A percentile compares a stretch with the other conserved stretches of the same genome.
These are phyloP conservation scores for Ceratonia siliqua DNA, from an alignment of 306 rosid genomes.

Conservation along the genomic window DNA sequence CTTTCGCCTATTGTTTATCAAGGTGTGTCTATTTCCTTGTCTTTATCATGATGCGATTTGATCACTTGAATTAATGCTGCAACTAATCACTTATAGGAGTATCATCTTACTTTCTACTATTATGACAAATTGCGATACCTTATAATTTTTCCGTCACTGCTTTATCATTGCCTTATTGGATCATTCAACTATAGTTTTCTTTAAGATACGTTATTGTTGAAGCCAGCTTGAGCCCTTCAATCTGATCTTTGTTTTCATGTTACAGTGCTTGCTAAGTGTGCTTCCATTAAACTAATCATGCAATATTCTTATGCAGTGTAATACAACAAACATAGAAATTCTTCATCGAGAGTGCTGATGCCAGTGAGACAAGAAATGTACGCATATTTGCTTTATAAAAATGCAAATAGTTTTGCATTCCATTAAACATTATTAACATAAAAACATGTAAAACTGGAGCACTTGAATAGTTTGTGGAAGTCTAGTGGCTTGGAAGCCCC, in stretches of 20 bases:
- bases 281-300: slow-evolving; percentile 31
- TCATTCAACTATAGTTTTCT: slow-evolving; percentile 11
- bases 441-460: slow-evolving; percentile 24
- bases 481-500: slow-evolving; percentile 22
- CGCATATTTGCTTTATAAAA: slow-evolving; percentile 33
- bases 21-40: slow-evolving; percentile 54
- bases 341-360: slow-evolving; percentile 60
- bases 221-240: slow-evolving; percentile 27
- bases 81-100: slow-evolving; percentile 7
- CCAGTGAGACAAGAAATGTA: slow-evolving; percentile 80
- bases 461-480: slow-evolving; percentile 19
- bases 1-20: slow-evolving; percentile 90
- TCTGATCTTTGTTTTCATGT: slow-evolving; percentile 17
- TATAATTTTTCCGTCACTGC: slow-evolving; percentile 10
- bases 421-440: slow-evolving; percentile 4
- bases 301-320: slow-evolving; percentile 55
- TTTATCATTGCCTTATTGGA: slow-evolving; percentile 16
- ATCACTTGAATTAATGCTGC: slow-evolving; percentile 9
- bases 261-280: slow-evolving; percentile 23
- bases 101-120: slow-evolving; percentile 14
- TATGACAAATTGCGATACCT: background rate
- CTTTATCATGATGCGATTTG: slow-evolving; percentile 22
- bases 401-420: slow-evolving; percentile 8
- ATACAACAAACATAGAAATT: slow-evolving; percentile 82
- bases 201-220: background rate